These are phyloP conservation scores for Solanum aculeatissimum DNA, from an alignment of 305 asterid species.

Conservation along the genomic window DNA sequence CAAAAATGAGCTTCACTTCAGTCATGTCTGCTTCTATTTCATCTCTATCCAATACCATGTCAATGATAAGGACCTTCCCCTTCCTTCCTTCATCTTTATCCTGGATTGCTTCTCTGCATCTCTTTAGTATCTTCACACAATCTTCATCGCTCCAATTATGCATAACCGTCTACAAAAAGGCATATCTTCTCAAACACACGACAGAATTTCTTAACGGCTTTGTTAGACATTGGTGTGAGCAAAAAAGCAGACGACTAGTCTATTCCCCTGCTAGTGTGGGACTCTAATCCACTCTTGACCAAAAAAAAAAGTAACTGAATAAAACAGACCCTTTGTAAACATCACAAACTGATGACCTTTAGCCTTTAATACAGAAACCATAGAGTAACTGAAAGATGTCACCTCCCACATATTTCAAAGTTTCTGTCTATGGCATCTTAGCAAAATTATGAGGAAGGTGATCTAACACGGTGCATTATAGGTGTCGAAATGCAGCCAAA, in stretches of 20 bases:
- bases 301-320: no score
- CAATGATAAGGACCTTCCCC: not conserved
- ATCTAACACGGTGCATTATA: not conserved
- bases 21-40: not conserved
- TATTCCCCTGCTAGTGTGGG: not conserved
- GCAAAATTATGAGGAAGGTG: not conserved
- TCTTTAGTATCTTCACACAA: not conserved
- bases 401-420: not conserved
- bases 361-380: not conserved
- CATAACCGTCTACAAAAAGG: not conserved
- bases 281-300: no score
- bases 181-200: not conserved
- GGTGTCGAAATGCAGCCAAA: not conserved
- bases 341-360: not conserved
- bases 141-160: not conserved
- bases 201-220: not conserved
- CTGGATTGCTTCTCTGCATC: not conserved
- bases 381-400: not conserved
- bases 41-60: not conserved
- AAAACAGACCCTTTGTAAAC: no score
- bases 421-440: not conserved
- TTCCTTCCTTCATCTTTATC: not conserved
- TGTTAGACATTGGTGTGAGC: not conserved
- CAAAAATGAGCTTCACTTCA: slow-evolving; percentile 1
- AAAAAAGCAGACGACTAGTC: not conserved